Evolutionary conservation across 2,329 filamentous ascomycete genomes (phyloP).

Genomic region (Phaeoacremonium minimum): DNA sequence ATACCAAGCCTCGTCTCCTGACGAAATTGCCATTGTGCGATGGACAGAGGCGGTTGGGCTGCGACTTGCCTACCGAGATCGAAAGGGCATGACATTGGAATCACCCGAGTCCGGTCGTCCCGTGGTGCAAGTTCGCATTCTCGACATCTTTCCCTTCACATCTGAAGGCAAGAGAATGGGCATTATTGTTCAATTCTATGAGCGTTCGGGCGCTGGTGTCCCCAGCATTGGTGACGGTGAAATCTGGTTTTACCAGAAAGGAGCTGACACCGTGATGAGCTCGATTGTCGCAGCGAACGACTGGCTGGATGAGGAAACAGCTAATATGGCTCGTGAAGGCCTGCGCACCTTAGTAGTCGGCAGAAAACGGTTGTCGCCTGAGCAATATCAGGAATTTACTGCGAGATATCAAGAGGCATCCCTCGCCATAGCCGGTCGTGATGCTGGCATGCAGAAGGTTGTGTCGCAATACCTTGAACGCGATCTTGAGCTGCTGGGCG

Average conservation of each 20-base stretch:
- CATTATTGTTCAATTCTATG: slow-evolving; percentile 83
- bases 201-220: slow-evolving; percentile 44
- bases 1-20: slow-evolving; percentile 95
- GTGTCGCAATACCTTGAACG: slow-evolving; percentile 78
- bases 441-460: slow-evolving; percentile 75
- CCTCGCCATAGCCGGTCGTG: slow-evolving; percentile 73
- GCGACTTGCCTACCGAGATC: slow-evolving; percentile 77
- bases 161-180: slow-evolving; percentile 98
- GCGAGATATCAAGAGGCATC: slow-evolving; percentile 73
- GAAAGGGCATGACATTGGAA: slow-evolving; percentile 78
- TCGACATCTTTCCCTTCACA: slow-evolving; percentile 96
- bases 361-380: slow-evolving; percentile 74
- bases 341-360: slow-evolving; percentile 91
- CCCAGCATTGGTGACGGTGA: slow-evolving; percentile 59
- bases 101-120: slow-evolving; percentile 68
- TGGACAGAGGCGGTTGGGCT: slow-evolving; percentile 94
- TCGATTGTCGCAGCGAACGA: slow-evolving; percentile 92
- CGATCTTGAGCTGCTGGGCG: slow-evolving; percentile 88
- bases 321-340: slow-evolving; percentile 98
- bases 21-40: slow-evolving; percentile 95
- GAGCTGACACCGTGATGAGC: slow-evolving; percentile 97
- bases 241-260: slow-evolving; percentile 98
- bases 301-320: slow-evolving; percentile 97
- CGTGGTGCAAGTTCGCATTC: slow-evolving; percentile 80
- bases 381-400: slow-evolving; percentile 80